phyloP scores from a whole-genome alignment of 495 filamentous ascomycete species.

The Delitschia confertaspora region DNA sequence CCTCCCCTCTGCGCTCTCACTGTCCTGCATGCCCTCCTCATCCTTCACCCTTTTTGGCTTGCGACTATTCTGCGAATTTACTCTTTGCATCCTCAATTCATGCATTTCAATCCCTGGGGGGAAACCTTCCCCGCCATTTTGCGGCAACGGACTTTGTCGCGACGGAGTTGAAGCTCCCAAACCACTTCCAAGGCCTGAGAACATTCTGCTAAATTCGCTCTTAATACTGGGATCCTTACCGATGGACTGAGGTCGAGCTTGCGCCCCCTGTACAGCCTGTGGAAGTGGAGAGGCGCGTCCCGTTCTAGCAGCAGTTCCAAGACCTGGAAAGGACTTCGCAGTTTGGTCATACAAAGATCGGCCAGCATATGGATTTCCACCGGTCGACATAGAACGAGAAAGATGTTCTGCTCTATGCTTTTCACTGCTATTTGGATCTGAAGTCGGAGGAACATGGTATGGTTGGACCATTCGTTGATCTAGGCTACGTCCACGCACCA shows the following conservation, averaged over 20 bases:
- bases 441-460: slow-evolving; percentile 24
- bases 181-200: slow-evolving; percentile 82
- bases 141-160: slow-evolving; percentile 43
- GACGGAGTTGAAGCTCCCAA: slow-evolving; percentile 56
- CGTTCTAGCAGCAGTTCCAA: slow-evolving; percentile 49
- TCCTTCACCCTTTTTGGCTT: slow-evolving; percentile 47
- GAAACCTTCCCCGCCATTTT: slow-evolving; percentile 11
- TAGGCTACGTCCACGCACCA: slow-evolving; percentile 19
- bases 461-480: slow-evolving; percentile 20
- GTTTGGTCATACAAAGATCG: slow-evolving; percentile 19
- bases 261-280: slow-evolving; percentile 86
- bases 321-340: slow-evolving; percentile 39
- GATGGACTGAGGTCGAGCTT: slow-evolving; percentile 64
- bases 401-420: slow-evolving; percentile 21
- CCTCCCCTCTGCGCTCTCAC: slow-evolving; percentile 48
- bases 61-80: slow-evolving; percentile 48
- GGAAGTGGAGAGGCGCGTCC: slow-evolving; percentile 69
- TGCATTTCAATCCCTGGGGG: slow-evolving; percentile 11
- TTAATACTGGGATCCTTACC: slow-evolving; percentile 77
- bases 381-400: slow-evolving; percentile 20
- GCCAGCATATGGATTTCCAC: slow-evolving; percentile 11
- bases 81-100: slow-evolving; percentile 21
- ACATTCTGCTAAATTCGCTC: slow-evolving; percentile 84
- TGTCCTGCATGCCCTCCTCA: slow-evolving; percentile 48
- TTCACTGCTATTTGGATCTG: slow-evolving; percentile 22